These are phyloP conservation scores for Dryadomyces quercivorus DNA, from an alignment of 2,329 filamentous ascomycete species.

Conservation along the genomic window DNA sequence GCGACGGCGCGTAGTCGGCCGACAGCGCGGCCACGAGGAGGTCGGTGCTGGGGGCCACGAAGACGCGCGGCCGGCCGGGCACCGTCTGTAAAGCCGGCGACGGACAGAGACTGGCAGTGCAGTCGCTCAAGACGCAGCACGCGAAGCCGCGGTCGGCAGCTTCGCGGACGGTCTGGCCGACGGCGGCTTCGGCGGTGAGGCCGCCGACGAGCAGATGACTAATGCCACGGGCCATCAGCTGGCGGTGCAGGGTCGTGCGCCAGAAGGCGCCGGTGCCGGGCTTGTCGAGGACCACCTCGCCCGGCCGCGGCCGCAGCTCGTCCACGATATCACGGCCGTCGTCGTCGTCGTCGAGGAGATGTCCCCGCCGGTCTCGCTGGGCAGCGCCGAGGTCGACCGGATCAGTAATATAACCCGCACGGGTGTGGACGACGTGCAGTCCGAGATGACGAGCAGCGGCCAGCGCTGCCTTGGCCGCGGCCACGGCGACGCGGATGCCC, in stretches of 20 bases:
- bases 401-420: constrained; percentile 39
- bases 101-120: constrained; percentile 34
- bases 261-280: constrained; percentile 48
- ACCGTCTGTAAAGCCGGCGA: too few relatives aligned
- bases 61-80: constrained; percentile 41
- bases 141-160: constrained; percentile 30
- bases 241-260: constrained; percentile 40
- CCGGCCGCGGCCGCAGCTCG: constrained; percentile 35
- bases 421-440: constrained; percentile 34
- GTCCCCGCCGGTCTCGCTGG: constrained; percentile 29
- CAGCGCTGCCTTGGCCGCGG: constrained; percentile 24
- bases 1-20: constrained; percentile 6
- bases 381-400: constrained; percentile 39
- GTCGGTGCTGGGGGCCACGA: constrained; percentile 27
- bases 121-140: constrained; percentile 38
- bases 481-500: constrained; percentile 29
- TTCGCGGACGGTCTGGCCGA: constrained; percentile 42
- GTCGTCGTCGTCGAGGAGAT: constrained; percentile 41
- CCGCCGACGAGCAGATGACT: constrained; percentile 46
- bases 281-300: constrained; percentile 44
- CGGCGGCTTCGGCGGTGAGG: constrained; percentile 46
- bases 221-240: constrained; percentile 39
- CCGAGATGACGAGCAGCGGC: constrained; percentile 24
- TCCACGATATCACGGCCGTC: constrained; percentile 43
- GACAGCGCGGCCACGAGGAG: constrained; percentile 17